These are phyloP conservation scores for Beauveria sp. DNA, from an alignment of 2,329 filamentous ascomycete species.

Conservation along the genomic window DNA sequence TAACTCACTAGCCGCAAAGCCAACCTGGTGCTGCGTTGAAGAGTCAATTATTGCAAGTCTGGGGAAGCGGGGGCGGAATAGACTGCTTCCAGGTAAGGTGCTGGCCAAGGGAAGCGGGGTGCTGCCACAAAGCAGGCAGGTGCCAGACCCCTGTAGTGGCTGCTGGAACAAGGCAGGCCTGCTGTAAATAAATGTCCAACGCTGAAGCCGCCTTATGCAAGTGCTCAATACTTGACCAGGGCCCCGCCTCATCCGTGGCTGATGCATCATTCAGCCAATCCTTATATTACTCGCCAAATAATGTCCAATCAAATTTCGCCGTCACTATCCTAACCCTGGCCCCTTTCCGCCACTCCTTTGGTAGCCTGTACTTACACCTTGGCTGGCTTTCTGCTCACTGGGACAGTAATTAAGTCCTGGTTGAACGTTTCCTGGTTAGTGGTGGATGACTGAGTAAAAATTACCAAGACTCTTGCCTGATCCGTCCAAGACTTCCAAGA, in stretches of 20 bases:
- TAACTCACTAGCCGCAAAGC: no score
- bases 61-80: constrained; percentile 10
- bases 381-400: not conserved
- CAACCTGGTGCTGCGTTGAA: not conserved
- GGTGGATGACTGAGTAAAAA: not conserved
- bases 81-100: constrained; percentile 8
- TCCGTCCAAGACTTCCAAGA: not conserved
- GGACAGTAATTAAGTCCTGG: not conserved
- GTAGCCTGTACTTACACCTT: not conserved
- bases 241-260: not conserved
- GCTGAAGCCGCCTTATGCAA: not conserved
- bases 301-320: not conserved
- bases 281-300: not conserved
- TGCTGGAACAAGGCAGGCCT: not conserved
- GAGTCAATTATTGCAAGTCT: not conserved
- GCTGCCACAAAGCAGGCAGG: not conserved
- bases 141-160: not conserved
- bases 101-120: constrained; percentile 1
- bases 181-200: not conserved
- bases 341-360: not conserved
- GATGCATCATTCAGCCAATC: not conserved
- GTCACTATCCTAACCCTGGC: not conserved
- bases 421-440: not conserved
- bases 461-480: not conserved
- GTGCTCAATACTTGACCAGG: not conserved